phyloP scores from a whole-genome alignment of 2,329 filamentous ascomycete species.

The Diatrype stigma region DNA sequence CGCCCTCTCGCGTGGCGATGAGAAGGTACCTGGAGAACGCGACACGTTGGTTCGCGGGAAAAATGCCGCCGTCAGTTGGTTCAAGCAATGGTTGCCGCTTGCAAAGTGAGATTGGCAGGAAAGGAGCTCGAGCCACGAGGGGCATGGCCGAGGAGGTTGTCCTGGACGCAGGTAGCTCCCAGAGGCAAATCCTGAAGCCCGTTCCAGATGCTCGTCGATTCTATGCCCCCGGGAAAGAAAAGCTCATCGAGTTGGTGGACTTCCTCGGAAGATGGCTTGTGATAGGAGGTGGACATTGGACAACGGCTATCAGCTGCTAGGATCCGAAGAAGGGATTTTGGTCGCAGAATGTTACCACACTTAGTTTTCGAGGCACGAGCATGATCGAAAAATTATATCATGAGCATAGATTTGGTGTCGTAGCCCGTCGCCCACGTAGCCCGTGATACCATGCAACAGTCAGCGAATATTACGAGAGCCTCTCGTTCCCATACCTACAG shows the following conservation, averaged over 20 bases:
- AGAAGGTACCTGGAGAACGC: constrained; percentile 33
- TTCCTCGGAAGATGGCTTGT: too few species aligned
- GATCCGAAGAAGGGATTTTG: background rate
- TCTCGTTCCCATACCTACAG: too few species aligned
- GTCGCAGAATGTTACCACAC: too few species aligned
- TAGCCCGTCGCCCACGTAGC: too few species aligned
- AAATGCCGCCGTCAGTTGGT: constrained; percentile 43
- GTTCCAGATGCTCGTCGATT: too few species aligned
- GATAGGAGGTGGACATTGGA: background rate
- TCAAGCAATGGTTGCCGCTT: constrained; percentile 24
- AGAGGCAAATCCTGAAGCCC: too few species aligned
- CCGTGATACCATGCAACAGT: background rate
- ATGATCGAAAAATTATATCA: background rate
- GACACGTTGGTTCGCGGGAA: constrained; percentile 44
- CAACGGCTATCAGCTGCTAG: background rate
- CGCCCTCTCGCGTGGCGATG: constrained; percentile 39
- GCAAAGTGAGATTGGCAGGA: background rate
- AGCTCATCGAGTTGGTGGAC: too few species aligned
- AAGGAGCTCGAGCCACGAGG: too few species aligned
- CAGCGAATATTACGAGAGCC: background rate
- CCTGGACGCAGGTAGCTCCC: too few species aligned
- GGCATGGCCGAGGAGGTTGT: too few species aligned
- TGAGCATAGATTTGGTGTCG: background rate
- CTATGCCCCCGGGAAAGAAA: too few species aligned
- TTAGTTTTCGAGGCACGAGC: too few species aligned